Base-by-base conservation (phyloP, 495 filamentous ascomycete genomes). In the Immersiella caudata region DNA sequence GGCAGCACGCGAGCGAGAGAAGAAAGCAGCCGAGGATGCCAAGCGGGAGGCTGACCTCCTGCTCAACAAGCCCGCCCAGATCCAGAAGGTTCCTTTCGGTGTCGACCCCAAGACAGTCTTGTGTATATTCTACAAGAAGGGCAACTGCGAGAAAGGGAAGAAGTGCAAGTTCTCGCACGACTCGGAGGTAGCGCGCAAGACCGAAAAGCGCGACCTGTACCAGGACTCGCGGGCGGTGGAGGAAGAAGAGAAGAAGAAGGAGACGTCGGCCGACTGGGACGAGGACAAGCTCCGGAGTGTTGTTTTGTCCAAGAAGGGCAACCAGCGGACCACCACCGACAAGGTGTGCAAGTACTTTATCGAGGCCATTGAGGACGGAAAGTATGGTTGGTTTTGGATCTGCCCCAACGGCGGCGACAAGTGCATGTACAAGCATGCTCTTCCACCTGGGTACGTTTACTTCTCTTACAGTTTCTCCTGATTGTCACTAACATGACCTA, bases 291-390 rank as follows among this genome's bases (percentile, higher is more conserved):
- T 99, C 65, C 88, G 91, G 64, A 89, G 88, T 67, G 95, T 98
- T 56, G 91, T 99, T 36, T 70, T 94, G 73, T 94, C 91, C 73
- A 99, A 98, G 82, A 96, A 98, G 75, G 95, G 95, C 16, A 99
- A 99, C 82, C 95, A 95, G 62, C 86, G 90, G 72, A 97, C 94
- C 51, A 93, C 93, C 8, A 99, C 95, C 67, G 95, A 99, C 73
- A 99, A 97, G 79, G 94, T 98, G 65, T 99, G 95, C 90, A 99
- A 98, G 80, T 96, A 82, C 83, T 99, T 99, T 79, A 95, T 97
- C 78, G 93, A 96, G 66, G 95, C 95, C 2, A 94, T 99, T 62
- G 95, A 99, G 81, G 95, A 98, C 70, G 90, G 91, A 70, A 98
- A 97, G 81, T 99, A 99, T 72, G 95, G 95, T 69, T 99, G 95